Evolutionary conservation across 1,284 basidiomycete species (phyloP).

Genomic region (Moniliophthora roreri): DNA sequence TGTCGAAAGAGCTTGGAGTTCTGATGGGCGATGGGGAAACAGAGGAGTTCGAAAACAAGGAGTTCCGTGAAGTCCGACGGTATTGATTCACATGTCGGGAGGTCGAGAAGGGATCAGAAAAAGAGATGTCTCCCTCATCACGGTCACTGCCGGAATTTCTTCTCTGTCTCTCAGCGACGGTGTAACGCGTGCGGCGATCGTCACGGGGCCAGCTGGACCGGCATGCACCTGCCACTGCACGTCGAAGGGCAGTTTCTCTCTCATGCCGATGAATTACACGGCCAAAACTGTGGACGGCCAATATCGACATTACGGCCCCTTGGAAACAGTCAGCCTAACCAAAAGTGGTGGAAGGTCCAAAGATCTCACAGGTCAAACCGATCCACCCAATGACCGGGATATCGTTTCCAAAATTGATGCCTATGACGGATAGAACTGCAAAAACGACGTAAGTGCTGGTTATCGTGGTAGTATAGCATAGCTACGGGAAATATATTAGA

Average conservation of each 20-base stretch:
- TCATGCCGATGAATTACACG: constrained; percentile 66
- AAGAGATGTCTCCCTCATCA: no score
- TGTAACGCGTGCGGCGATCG: background rate
- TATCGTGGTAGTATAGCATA: constrained; percentile 58
- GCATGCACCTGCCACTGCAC: constrained; percentile 29
- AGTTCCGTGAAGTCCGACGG: no score
- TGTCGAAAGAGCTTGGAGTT: background rate
- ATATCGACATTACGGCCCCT: constrained; percentile 60
- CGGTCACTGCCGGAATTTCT: no score
- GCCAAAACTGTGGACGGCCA: constrained; percentile 62
- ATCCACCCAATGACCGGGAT: constrained; percentile 54
- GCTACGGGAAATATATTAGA: constrained; percentile 29
- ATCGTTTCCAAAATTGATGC: constrained; percentile 44
- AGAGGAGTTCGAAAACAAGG: background rate
- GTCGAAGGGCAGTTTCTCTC: constrained; percentile 52
- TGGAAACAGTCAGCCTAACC: constrained; percentile 12
- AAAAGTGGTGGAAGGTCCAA: background rate
- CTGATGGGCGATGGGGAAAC: background rate
- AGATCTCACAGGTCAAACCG: constrained; percentile 52
- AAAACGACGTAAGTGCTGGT: constrained; percentile 49
- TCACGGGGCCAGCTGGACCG: background rate
- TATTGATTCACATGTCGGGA: no score
- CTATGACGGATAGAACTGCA: constrained; percentile 50
- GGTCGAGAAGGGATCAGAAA: no score
- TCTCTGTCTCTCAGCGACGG: background rate